phyloP scores from a whole-genome alignment of 768 basidiomycete species.

The Panus rudis region DNA sequence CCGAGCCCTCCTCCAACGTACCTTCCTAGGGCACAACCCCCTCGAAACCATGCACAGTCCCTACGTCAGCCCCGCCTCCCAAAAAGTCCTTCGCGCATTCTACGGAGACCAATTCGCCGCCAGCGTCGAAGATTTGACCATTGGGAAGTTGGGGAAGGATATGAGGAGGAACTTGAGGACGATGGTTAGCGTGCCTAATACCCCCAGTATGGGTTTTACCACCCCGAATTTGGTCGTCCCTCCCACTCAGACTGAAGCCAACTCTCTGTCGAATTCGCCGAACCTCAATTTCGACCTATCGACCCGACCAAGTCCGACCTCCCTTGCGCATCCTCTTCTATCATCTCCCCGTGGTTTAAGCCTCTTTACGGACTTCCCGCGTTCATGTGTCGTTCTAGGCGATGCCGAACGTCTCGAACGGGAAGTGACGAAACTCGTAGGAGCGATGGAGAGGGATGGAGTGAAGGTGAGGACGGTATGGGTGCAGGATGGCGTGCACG shows the following conservation, averaged over 20 bases:
- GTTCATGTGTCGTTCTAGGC: slow-evolving; percentile 38
- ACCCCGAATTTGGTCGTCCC: slow-evolving; percentile 4
- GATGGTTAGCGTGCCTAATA: slow-evolving; percentile 16
- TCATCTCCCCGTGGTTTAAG: slow-evolving; percentile 27
- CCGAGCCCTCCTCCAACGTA: slow-evolving; percentile 42
- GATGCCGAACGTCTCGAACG: slow-evolving; percentile 45
- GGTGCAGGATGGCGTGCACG: slow-evolving; percentile 31
- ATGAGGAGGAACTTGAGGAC: slow-evolving; percentile 15
- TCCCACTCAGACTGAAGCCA: slow-evolving; percentile 2
- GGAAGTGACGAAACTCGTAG: slow-evolving; percentile 37
- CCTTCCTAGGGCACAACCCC: slow-evolving; percentile 41
- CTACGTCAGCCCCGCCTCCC: slow-evolving; percentile 28
- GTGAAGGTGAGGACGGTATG: slow-evolving; percentile 19
- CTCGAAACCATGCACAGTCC: slow-evolving; percentile 28
- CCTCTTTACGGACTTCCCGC: slow-evolving; percentile 41
- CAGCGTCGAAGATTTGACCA: slow-evolving; percentile 22
- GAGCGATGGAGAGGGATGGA: slow-evolving; percentile 24
- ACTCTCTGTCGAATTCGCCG: slow-evolving; percentile 8
- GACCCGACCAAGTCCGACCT: slow-evolving; percentile 16
- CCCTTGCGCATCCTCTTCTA: slow-evolving; percentile 20
- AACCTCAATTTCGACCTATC: slow-evolving; percentile 26
- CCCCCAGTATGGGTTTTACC: slow-evolving; percentile 9
- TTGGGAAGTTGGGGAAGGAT: slow-evolving; percentile 15
- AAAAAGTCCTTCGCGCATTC: slow-evolving; percentile 25
- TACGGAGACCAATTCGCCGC: slow-evolving; percentile 23